phyloP scores from a whole-genome alignment of 108 stramenopile species.

The Stephanodiscus triporus region DNA sequence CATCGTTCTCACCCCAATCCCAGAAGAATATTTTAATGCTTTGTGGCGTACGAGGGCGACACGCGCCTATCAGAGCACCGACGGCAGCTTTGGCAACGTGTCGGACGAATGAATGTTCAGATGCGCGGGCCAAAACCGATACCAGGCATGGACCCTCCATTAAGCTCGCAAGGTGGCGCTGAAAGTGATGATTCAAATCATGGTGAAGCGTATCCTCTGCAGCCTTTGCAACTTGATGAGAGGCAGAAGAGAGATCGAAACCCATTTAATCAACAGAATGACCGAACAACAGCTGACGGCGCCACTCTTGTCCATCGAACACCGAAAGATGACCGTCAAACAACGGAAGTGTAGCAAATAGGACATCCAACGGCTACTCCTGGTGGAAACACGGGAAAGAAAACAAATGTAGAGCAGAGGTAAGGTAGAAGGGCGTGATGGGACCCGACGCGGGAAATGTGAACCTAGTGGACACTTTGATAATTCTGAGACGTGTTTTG shows the following conservation, averaged over 20 bases:
- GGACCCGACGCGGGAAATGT: too few species aligned
- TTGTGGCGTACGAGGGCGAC: conserved; percentile 9
- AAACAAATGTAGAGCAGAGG: too few species aligned
- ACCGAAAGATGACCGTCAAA: background rate
- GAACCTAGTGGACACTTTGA: too few species aligned
- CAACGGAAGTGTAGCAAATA: background rate
- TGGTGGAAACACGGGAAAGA: too few species aligned
- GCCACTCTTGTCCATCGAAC: too few species aligned
- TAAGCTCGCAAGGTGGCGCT: too few species aligned
- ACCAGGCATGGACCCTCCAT: background rate
- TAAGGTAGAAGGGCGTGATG: too few species aligned
- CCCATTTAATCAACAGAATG: background rate
- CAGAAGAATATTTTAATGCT: conserved; percentile 12
- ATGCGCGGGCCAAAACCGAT: background rate
- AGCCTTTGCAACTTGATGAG: background rate
- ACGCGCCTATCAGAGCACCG: background rate
- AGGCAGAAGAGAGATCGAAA: background rate
- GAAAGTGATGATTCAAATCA: background rate
- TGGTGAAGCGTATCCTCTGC: background rate
- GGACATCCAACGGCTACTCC: background rate
- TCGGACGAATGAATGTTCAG: background rate
- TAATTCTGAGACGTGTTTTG: too few species aligned
- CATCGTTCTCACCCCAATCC: conserved; percentile 25
- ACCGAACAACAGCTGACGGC: background rate
- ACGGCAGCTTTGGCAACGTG: background rate